These are phyloP conservation scores for Piper betle DNA, from an alignment of 164 flowering plant species.

Conservation along the genomic window DNA sequence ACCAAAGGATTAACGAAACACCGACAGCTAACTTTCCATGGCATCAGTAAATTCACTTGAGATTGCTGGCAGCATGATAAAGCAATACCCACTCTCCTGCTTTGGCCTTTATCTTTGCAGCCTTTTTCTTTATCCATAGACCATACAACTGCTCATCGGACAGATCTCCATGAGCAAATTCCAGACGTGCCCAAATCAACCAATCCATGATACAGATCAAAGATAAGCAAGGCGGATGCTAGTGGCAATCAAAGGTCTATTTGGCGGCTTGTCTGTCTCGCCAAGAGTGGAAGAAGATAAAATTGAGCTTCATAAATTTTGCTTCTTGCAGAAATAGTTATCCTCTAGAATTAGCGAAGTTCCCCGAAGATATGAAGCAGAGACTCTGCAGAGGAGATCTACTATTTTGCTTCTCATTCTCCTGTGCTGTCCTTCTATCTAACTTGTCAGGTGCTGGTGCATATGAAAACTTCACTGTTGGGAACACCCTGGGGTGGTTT, in stretches of 20 bases:
- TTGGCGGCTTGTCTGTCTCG: too few relatives aligned
- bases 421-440: slow-evolving; percentile 1
- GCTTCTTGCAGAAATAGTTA: neutral
- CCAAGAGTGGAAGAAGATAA: too few relatives aligned
- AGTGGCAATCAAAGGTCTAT: neutral
- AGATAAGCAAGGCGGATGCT: too few relatives aligned
- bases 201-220: neutral
- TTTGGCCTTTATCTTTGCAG: too few relatives aligned
- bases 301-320: too few relatives aligned
- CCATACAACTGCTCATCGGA: neutral
- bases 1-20: neutral
- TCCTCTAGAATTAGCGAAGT: neutral
- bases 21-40: neutral
- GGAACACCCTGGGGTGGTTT: slow-evolving; percentile 82
- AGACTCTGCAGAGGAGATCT: slow-evolving; percentile 1
- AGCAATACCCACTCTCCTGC: neutral
- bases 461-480: slow-evolving; percentile 88
- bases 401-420: neutral
- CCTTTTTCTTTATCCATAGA: neutral
- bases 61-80: neutral
- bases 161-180: neutral
- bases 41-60: neutral
- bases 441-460: slow-evolving; percentile 23
- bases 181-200: neutral
- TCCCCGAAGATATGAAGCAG: slow-evolving; percentile 4